Percentiles rank a stretch among this genome's conserved stretches.
Evolutionary conservation across 768 basidiomycete species (phyloP).

Genomic region (Grammothele lineata): DNA sequence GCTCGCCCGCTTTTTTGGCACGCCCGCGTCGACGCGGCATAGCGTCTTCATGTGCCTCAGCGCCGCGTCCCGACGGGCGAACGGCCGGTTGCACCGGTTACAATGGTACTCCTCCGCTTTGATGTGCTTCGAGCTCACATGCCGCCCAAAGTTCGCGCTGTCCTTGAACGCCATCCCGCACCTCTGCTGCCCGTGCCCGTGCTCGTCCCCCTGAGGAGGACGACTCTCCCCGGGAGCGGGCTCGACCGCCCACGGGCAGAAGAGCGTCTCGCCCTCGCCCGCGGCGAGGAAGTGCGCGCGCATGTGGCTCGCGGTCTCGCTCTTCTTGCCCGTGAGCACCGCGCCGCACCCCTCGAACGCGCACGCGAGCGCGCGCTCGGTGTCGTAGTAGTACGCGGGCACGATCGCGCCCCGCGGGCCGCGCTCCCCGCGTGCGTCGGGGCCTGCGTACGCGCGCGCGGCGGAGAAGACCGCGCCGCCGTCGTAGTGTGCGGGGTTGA

Average conservation of each 20-base stretch:
- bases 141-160: conserved; percentile 16
- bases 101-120: conserved; percentile 12
- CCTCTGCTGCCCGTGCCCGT: not conserved
- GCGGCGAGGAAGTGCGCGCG: conserved; percentile 10
- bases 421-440: not conserved
- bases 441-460: not conserved
- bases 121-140: conserved; percentile 11
- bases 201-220: not conserved
- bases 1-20: not conserved
- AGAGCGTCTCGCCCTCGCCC: conserved; percentile 1
- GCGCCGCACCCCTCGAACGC: conserved; percentile 6
- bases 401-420: conserved; percentile 6
- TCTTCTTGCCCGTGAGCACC: conserved; percentile 10
- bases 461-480: too few relatives aligned
- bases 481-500: too few relatives aligned
- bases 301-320: conserved; percentile 13
- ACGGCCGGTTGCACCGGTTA: conserved; percentile 8
- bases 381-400: conserved; percentile 11
- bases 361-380: conserved; percentile 5
- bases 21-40: not conserved
- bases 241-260: conserved; percentile 7
- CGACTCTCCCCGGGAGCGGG: not conserved
- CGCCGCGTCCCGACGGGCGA: conserved; percentile 11
- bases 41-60: conserved; percentile 17
- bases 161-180: conserved; percentile 14